Base-by-base conservation (phyloP, 495 filamentous ascomycete genomes). In the Neurospora sp. region DNA sequence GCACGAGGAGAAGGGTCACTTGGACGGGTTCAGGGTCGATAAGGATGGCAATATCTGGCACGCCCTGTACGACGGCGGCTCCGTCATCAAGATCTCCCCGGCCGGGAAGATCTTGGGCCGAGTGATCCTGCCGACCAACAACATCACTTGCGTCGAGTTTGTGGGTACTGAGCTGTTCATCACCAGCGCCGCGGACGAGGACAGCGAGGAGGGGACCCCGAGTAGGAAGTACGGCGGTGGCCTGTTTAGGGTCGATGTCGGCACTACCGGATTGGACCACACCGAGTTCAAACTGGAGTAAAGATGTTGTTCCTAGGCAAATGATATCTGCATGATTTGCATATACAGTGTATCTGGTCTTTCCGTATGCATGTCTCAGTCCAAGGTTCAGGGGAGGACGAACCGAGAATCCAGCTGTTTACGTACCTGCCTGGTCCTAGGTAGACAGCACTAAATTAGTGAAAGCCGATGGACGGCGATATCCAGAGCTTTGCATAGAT, bases 21-120 rank as follows among this genome's bases (percentile, higher is more conserved):
- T 91, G 8, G 92, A 94, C 79, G 92, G 92, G 1, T 92, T 91
- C 78, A 86, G 90, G 35, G 87, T 94, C 70, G 93, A 96, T 76
- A 84, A 79, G 14, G 88, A 92, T 14, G 93, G 91, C 2, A 89
- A 89, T 74, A 83, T 95, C 38, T 94, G 93, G 93, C 88, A 88
- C 72, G 91, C 91, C n/a, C 84, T 94, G 39, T 93, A 92, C 75
- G 91, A 91, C 61, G 91, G 90, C 74, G 81, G 86, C 69, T 85
- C 87, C 68, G 88, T 95, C 20, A 79, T 94, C 69, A 89, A 89
- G 78, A 88, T 94, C 74, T 88, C 85, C 8, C 86, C 89, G 5
- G 81, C 84, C 40, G 91, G 91, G 4, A 83, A 89, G 77, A 78
- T 94, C 31, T 83, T 92, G 22, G 91, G 91, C 20, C 84, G 91